Evolutionary conservation across 306 rosid genomes (phyloP).

Genomic region (Prunus salicina): DNA sequence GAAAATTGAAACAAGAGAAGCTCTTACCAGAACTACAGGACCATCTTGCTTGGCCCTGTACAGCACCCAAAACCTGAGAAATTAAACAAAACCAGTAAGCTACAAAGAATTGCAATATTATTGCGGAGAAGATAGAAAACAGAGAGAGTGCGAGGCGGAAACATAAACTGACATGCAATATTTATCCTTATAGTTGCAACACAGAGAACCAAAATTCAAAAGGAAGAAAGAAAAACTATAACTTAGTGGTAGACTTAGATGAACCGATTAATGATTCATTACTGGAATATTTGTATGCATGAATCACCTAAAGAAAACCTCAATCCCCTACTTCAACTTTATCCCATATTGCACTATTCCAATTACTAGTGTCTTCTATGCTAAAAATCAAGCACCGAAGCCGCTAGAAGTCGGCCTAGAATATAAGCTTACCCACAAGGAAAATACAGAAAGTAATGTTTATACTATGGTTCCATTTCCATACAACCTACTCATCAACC

Average conservation of each 20-base stretch:
- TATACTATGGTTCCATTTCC: not conserved
- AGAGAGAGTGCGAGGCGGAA: not conserved
- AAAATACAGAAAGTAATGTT: not conserved
- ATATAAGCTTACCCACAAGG: not conserved
- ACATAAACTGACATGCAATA: not conserved
- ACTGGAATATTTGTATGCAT: not conserved
- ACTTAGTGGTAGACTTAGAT: not conserved
- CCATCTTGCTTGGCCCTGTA: slow-evolving; percentile 97
- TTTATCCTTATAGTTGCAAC: not conserved
- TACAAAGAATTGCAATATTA: not conserved
- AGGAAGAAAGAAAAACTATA: not conserved
- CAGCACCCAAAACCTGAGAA: slow-evolving; percentile 81
- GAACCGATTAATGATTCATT: not conserved
- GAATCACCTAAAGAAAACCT: not conserved
- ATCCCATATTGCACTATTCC: not conserved
- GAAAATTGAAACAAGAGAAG: not conserved
- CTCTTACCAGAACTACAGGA: slow-evolving; percentile 83
- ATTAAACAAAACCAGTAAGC: not conserved
- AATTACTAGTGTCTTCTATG: not conserved
- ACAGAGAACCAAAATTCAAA: not conserved
- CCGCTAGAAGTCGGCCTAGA: not conserved
- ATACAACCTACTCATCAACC: not conserved
- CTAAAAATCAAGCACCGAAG: not conserved
- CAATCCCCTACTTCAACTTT: not conserved
- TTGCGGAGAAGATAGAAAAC: not conserved